Conservation (phyloP, 2,329 filamentous ascomycete genomes). For the Alternaria alternata region DNA sequence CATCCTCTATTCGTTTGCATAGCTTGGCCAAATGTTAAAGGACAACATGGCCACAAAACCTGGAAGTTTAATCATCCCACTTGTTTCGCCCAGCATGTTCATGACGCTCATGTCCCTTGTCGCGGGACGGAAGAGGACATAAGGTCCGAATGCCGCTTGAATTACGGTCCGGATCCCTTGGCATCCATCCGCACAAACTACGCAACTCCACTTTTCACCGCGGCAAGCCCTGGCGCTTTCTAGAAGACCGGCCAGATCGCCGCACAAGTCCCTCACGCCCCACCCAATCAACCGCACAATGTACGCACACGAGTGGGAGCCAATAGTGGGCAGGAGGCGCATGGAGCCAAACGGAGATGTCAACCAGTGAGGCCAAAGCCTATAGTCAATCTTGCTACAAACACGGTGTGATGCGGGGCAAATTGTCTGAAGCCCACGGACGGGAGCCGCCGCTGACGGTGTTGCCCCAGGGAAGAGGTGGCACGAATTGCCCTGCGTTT, state of each 20-base stretch:
- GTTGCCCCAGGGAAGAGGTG: not conserved
- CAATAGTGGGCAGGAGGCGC: not conserved
- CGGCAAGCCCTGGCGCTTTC: not conserved
- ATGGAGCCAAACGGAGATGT: not conserved
- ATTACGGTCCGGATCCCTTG: not conserved
- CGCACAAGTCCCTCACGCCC: constrained; percentile 20
- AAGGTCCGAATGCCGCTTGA: not conserved
- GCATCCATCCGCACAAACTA: constrained; percentile 15
- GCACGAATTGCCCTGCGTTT: not conserved
- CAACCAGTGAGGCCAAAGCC: constrained; percentile 3
- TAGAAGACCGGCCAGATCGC: constrained; percentile 7
- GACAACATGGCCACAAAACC: not conserved
- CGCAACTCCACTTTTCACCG: constrained; percentile 16
- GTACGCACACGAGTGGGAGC: constrained; percentile 1
- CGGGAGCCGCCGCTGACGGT: not conserved
- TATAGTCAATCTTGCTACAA: not conserved
- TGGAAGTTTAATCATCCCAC: too few species aligned
- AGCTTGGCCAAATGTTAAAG: not conserved
- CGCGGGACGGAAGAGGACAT: not conserved
- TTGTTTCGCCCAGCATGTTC: not conserved
- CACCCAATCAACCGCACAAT: constrained; percentile 9
- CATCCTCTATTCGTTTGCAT: not conserved
- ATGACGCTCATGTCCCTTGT: not conserved
- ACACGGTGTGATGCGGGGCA: constrained; percentile 6
- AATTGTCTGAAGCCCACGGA: not conserved